phyloP scores from a whole-genome alignment of 176 grass and related monocot species.

The Otatea glauca region DNA sequence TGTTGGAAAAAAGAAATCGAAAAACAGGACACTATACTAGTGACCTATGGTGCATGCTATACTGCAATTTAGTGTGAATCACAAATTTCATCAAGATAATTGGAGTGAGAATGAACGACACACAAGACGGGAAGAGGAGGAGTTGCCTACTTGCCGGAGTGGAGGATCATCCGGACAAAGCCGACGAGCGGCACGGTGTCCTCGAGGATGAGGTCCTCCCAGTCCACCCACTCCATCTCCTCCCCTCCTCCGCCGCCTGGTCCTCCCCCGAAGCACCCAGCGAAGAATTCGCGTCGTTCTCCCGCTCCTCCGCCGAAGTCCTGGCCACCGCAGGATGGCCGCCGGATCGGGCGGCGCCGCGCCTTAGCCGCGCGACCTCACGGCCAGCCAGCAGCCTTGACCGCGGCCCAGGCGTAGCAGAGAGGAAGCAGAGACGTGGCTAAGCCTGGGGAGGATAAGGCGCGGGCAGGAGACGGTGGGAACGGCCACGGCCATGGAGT shows the following conservation, averaged over 20 bases:
- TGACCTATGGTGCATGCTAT: background rate
- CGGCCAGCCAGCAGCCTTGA: slow-evolving; percentile 42
- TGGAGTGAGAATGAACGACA: background rate
- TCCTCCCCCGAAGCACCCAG: slow-evolving; percentile 11
- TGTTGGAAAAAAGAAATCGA: too few species aligned
- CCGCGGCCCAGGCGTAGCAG: background rate
- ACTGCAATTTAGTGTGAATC: background rate
- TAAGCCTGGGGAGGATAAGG: background rate
- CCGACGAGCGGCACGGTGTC: slow-evolving; percentile 92
- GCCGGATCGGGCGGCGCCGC: slow-evolving; percentile 49
- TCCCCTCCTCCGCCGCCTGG: slow-evolving; percentile 19
- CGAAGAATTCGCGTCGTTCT: slow-evolving; percentile 20
- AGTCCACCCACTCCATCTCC: slow-evolving; percentile 74
- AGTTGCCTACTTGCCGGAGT: slow-evolving; percentile 90
- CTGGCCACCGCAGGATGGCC: slow-evolving; percentile 51
- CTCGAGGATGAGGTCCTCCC: slow-evolving; percentile 95
- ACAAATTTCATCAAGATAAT: background rate
- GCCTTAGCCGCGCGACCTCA: slow-evolving; percentile 47
- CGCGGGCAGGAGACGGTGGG: slow-evolving; percentile 36
- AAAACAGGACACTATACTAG: too few species aligned
- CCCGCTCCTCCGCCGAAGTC: slow-evolving; percentile 44
- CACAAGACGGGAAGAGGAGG: background rate
- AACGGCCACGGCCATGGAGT: slow-evolving; percentile 34
- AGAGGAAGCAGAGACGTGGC: slow-evolving; percentile 1
- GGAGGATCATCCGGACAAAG: slow-evolving; percentile 95